phyloP scores from a whole-genome alignment of 2,329 filamentous ascomycete species.

The Pyrenochaeta sp. region DNA sequence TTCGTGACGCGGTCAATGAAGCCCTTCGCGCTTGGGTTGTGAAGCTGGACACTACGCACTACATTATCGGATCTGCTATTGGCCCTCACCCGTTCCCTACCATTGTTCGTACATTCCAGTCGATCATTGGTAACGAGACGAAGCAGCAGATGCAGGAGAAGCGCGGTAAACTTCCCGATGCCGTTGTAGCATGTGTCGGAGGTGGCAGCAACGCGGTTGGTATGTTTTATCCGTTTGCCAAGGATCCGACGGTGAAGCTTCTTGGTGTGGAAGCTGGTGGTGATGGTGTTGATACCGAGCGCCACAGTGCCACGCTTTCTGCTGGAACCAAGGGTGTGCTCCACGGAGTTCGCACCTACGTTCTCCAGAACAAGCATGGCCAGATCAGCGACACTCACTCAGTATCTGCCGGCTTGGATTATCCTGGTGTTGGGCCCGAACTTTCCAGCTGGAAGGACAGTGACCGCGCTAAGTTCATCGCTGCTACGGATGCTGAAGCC shows the following conservation, averaged over 20 bases:
- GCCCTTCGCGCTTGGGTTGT: slow-evolving; percentile 94
- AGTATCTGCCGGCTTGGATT: slow-evolving; percentile 94
- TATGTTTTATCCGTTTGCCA: slow-evolving; percentile 97
- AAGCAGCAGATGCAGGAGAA: slow-evolving; percentile 88
- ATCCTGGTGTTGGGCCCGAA: slow-evolving; percentile 95
- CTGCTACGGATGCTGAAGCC: slow-evolving; percentile 89
- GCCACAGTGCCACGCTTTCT: slow-evolving; percentile 87
- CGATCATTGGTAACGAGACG: slow-evolving; percentile 93
- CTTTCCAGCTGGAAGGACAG: slow-evolving; percentile 92
- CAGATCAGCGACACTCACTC: slow-evolving; percentile 97
- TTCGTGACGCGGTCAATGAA: slow-evolving; percentile 82
- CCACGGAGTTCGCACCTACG: slow-evolving; percentile 94
- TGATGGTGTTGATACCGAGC: slow-evolving; percentile 83
- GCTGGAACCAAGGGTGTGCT: slow-evolving; percentile 90
- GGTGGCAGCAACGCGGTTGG: slow-evolving; percentile 94
- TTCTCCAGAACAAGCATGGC: slow-evolving; percentile 89
- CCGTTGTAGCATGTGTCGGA: slow-evolving; percentile 94
- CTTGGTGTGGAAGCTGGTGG: slow-evolving; percentile 95
- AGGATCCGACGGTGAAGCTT: slow-evolving; percentile 84
- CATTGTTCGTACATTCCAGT: slow-evolving; percentile 97
- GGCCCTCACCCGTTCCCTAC: slow-evolving; percentile 97
- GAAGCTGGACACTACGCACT: slow-evolving; percentile 91
- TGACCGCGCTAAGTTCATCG: slow-evolving; percentile 84
- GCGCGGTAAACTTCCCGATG: slow-evolving; percentile 89
- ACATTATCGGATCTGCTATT: slow-evolving; percentile 97